Evolutionary conservation across 176 grass and related monocot species (phyloP), one percentile per base, ranked within the genome.

Genomic region (Cenchrus americanus): DNA sequence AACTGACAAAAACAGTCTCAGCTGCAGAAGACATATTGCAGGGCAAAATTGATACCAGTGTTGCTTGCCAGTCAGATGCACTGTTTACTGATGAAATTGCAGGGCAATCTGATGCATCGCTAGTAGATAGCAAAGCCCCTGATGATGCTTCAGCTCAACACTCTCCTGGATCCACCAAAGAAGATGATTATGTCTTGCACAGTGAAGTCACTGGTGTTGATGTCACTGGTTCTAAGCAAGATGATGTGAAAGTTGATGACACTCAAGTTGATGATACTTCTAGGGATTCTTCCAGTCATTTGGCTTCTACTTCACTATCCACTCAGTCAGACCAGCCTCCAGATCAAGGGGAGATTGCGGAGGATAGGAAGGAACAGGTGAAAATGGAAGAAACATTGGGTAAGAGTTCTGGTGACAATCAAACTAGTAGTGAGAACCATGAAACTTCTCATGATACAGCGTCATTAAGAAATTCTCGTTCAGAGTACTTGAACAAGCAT

Each of bases 11-110:
- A 15, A 59, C 71, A 60, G 58, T 66, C 66, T 82, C 41, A 55
- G 49, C 47, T 73, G 64, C 43, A 69, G 71, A 89, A 54, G 70
- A 76, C 9, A 51, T 22, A 10, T 10, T 19, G 14, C 87, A 42
- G 40, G 73, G 74, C 58, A 66, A 66, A 50, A 49, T 83, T 90
- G 70, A 77, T 74, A 69, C 52, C 57, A 74, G 24, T 81, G 40
- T 37, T 42, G 59, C 55, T 43, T 24, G 21, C 78, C 78, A 43
- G 49, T 43, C 50, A 17, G 50, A 53, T 55, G 78, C 12, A 42
- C 21, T 40, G n/a, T 69, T 48, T 43, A 41, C 21, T 17, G 50
- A 69, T 55, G 49, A 41, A 55, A 80, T 32, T 14, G 4, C 78
- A 68, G 55, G 37, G 64, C 48, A 68, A 7, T 55, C 64, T 55